phyloP scores from a whole-genome alignment of 495 filamentous ascomycete species.

The Sphaerosporella brunnea region DNA sequence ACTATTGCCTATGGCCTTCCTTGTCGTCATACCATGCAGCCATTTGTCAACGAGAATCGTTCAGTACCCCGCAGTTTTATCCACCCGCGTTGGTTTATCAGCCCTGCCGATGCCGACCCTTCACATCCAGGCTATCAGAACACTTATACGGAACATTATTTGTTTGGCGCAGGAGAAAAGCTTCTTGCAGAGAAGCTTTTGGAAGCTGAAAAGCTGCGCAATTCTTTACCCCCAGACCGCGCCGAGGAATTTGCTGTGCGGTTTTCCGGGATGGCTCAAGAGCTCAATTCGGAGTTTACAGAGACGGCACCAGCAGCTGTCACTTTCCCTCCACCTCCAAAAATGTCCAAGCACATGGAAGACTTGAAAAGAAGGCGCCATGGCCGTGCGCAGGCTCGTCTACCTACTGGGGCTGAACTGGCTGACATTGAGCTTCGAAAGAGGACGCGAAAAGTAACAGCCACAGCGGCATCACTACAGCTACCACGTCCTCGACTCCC shows the following conservation, averaged over 20 bases:
- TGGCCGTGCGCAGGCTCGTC: background rate
- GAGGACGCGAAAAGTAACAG: no score
- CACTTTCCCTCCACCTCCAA: background rate
- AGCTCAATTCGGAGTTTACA: background rate
- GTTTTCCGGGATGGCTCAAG: background rate
- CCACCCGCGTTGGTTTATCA: background rate
- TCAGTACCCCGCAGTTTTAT: background rate
- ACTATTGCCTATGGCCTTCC: background rate
- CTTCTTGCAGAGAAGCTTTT: background rate
- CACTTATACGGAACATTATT: background rate
- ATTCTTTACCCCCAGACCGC: no score
- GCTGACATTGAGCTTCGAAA: background rate
- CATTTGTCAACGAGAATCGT: background rate
- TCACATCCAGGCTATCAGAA: background rate
- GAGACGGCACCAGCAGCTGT: background rate
- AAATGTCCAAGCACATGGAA: background rate
- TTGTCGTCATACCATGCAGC: background rate
- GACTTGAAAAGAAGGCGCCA: background rate
- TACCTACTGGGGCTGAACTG: background rate
- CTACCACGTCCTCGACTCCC: no score
- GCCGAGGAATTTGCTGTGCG: no score
- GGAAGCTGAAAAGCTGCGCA: background rate
- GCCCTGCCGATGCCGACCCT: background rate
- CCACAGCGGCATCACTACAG: no score
- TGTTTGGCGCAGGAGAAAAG: background rate